These are phyloP conservation scores for Emmonsiellopsis sp. DNA, from an alignment of 2,329 filamentous ascomycete species.

Conservation along the genomic window DNA sequence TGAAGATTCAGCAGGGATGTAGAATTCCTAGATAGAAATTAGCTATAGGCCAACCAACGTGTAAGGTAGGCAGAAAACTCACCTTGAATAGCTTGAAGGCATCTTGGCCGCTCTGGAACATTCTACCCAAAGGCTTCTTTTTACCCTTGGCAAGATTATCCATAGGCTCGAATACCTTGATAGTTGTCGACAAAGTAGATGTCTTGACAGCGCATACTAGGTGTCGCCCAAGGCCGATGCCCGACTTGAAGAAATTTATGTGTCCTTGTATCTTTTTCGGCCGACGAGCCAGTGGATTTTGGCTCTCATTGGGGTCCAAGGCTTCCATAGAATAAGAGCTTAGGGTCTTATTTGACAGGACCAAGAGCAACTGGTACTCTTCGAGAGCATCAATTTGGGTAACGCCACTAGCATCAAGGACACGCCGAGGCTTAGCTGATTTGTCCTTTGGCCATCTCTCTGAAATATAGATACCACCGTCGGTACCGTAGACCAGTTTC, in stretches of 20 bases:
- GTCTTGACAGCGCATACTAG: constrained; percentile 96
- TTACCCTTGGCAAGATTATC: constrained; percentile 88
- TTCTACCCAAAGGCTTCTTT: constrained; percentile 91
- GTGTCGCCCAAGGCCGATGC: constrained; percentile 87
- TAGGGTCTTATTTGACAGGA: constrained; percentile 86
- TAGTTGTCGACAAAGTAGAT: constrained; percentile 82
- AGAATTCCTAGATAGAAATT: constrained; percentile 60
- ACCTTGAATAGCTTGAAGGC: constrained; percentile 89
- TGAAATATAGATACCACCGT: constrained; percentile 84
- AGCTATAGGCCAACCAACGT: neutral
- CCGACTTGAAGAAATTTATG: constrained; percentile 97
- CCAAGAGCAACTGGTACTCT: constrained; percentile 83
- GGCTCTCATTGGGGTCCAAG: constrained; percentile 68
- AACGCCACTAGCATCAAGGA: constrained; percentile 76
- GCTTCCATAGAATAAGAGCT: constrained; percentile 82
- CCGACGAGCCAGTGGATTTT: constrained; percentile 65
- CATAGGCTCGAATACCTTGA: constrained; percentile 98
- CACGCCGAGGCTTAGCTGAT: constrained; percentile 62
- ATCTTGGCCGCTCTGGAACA: constrained; percentile 89
- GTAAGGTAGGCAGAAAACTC: constrained; percentile 10
- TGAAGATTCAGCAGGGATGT: constrained; percentile 95
- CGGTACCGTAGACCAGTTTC: constrained; percentile 89
- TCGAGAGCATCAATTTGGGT: constrained; percentile 95
- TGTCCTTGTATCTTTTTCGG: constrained; percentile 95
- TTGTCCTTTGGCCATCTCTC: constrained; percentile 82